phyloP scores from a whole-genome alignment of 2,329 filamentous ascomycete genomes.

The Aspergillus sergii region DNA sequence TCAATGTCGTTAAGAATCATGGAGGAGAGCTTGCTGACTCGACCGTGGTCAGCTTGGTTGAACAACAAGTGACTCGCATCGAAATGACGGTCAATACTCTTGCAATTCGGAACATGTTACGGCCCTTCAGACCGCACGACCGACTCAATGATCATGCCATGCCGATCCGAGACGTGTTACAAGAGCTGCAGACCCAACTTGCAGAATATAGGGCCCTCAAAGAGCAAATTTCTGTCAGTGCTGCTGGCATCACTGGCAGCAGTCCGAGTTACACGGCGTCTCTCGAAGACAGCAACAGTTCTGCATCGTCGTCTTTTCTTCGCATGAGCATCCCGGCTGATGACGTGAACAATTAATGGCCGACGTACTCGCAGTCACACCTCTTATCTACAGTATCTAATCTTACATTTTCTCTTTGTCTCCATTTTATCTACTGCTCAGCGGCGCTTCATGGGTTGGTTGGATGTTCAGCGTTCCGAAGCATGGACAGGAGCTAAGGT shows the following conservation, averaged over 20 bases:
- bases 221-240: constrained; percentile 37
- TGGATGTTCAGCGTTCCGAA: constrained; percentile 22
- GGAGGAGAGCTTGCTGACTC: constrained; percentile 86
- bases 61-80: constrained; percentile 93
- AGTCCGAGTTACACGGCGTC: constrained; percentile 18
- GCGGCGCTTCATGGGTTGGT: constrained; percentile 30
- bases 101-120: constrained; percentile 74
- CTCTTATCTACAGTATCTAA: constrained; percentile 11
- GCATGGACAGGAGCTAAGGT: constrained; percentile 34
- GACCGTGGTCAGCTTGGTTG: constrained; percentile 85
- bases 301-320: constrained; percentile 33
- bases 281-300: constrained; percentile 24
- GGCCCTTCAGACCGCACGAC: constrained; percentile 64
- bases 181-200: constrained; percentile 43
- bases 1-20: constrained; percentile 71
- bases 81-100: constrained; percentile 87
- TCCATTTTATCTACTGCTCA: constrained; percentile 14
- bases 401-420: constrained; percentile 10
- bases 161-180: constrained; percentile 70
- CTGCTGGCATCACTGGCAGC: constrained; percentile 26
- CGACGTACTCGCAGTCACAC: neutral
- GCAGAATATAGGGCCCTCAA: constrained; percentile 46
- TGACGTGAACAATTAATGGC: constrained; percentile 18
- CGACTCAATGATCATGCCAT: constrained; percentile 72
- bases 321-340: constrained; percentile 24